A percentile compares a stretch with the other conserved stretches of the same genome.
phyloP scores from a whole-genome alignment of 192 early-diverging fungal genomes.

The Coemansia sp. region DNA sequence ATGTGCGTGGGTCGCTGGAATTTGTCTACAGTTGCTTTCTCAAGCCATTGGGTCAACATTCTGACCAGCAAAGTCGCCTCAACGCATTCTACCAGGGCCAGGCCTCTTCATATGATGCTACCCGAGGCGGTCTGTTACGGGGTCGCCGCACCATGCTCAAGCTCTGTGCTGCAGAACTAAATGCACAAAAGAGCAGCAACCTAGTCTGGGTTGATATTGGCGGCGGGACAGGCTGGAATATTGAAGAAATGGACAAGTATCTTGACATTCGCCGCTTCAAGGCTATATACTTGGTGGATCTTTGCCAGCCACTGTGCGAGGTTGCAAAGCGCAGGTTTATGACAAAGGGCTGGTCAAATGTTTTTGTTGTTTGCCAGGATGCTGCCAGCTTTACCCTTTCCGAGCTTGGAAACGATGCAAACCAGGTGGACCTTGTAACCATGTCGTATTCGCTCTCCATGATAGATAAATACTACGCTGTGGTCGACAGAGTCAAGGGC shows the following conservation, averaged over 20 bases:
- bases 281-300: conserved; percentile 75
- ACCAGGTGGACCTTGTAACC: conserved; percentile 71
- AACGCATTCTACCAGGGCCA: conserved; percentile 81
- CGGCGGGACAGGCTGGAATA: conserved; percentile 71
- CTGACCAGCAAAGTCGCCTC: conserved; percentile 66
- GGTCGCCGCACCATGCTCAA: conserved; percentile 78
- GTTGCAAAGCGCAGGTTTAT: conserved; percentile 74
- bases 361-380: conserved; percentile 75
- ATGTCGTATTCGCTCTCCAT: conserved; percentile 89
- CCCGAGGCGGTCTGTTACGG: conserved; percentile 66
- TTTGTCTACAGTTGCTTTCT: conserved; percentile 77
- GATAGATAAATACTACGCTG: conserved; percentile 70
- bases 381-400: conserved; percentile 68
- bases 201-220: conserved; percentile 65
- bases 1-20: conserved; percentile 1
- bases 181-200: conserved; percentile 18
- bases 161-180: conserved; percentile 75
- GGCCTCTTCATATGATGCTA: conserved; percentile 75
- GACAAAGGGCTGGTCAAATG: conserved; percentile 74
- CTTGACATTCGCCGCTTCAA: conserved; percentile 74
- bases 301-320: conserved; percentile 76
- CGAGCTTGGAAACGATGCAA: conserved; percentile 49
- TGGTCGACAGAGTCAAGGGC: conserved; percentile 63
- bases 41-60: conserved; percentile 61
- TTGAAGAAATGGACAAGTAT: conserved; percentile 71